Evolutionary conservation across 164 flowering plant species (phyloP), one percentile per base, ranked within the genome.

Genomic region (Akebia trifoliata): DNA sequence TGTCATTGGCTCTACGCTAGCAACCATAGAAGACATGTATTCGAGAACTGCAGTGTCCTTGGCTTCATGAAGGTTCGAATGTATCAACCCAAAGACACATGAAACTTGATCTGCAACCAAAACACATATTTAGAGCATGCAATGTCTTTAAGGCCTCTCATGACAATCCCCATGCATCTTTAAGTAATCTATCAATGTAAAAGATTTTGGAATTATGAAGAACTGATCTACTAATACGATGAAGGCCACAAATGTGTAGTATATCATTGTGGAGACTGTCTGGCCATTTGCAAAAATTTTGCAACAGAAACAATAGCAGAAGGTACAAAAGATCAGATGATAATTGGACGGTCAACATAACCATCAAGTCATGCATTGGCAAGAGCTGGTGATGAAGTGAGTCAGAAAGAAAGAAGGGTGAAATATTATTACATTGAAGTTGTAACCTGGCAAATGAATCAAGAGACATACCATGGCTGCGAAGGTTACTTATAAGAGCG

Each of bases 21-120:
- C 92, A 59, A 76, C 77, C 81, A 90, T 76, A 30, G 95, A 80
- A 22, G 93, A 90, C 69, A 84, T 64, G 62, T 90, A 93, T 62
- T 87, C 99, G 48, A 93, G 74, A 56, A 74, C 79, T 46, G 83
- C 73, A 62, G 65, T 51, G 10, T 65, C 76, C 70, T 60, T 77
- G 10, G 14, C 51, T 55, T 84, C 92, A 62, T 83, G 92, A 63
- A 87, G 86, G 62, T 87, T 96, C 4, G 79, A 70, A 64, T 83
- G 92, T 59, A 90, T 52, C 72, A 81, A 65, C 96, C 96, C 84
- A 72, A 86, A 81, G 42, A 72, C 35, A 69, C 81, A 73, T 34
- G 96, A 90, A 61, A 90, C 75, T 51, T 80, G 79, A 40, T 69
- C 96, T 92, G 86, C 70, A 78, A 64, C 44, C 53, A 62, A 49